Percentiles rank a stretch among this genome's conserved stretches.
These are phyloP conservation scores for Mycosphaerella arachidis DNA, from an alignment of 2,329 filamentous ascomycete species.

Conservation along the genomic window DNA sequence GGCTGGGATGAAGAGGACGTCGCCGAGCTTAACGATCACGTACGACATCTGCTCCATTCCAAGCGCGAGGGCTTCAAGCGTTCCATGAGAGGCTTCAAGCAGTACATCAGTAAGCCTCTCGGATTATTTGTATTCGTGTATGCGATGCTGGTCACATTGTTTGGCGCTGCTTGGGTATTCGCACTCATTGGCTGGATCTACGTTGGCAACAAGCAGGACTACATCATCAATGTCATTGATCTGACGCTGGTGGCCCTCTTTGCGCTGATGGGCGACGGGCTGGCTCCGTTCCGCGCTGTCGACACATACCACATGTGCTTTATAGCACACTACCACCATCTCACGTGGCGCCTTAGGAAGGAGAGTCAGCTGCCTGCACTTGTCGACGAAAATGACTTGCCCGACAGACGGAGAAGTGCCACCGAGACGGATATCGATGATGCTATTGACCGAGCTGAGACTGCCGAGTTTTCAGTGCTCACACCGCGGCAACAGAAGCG, in stretches of 20 bases:
- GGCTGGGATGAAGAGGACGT: constrained; percentile 74
- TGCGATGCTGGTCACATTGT: constrained; percentile 74
- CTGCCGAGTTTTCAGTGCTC: constrained; percentile 57
- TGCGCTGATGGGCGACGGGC: constrained; percentile 57
- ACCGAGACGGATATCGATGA: constrained; percentile 33
- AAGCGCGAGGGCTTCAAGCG: constrained; percentile 74
- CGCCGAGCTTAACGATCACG: constrained; percentile 74
- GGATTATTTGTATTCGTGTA: constrained; percentile 83
- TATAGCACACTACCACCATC: constrained; percentile 66
- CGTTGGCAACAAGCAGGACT: constrained; percentile 66
- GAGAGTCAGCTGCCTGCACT: constrained; percentile 58
- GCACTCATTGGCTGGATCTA: constrained; percentile 87
- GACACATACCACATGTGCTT: constrained; percentile 87
- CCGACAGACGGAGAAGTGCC: constrained; percentile 35
- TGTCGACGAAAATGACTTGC: constrained; percentile 66
- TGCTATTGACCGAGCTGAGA: constrained; percentile 42
- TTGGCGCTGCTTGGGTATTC: constrained; percentile 84
- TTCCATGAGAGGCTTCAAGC: constrained; percentile 70
- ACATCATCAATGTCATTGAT: constrained; percentile 51
- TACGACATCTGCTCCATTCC: constrained; percentile 83
- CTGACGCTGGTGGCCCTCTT: constrained; percentile 59
- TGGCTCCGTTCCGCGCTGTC: constrained; percentile 67
- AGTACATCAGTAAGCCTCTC: constrained; percentile 70
- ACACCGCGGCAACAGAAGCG: constrained; percentile 61
- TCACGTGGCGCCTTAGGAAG: constrained; percentile 61